Base-by-base conservation (phyloP, 257 asterid genomes). In the Misopates orontium region DNA sequence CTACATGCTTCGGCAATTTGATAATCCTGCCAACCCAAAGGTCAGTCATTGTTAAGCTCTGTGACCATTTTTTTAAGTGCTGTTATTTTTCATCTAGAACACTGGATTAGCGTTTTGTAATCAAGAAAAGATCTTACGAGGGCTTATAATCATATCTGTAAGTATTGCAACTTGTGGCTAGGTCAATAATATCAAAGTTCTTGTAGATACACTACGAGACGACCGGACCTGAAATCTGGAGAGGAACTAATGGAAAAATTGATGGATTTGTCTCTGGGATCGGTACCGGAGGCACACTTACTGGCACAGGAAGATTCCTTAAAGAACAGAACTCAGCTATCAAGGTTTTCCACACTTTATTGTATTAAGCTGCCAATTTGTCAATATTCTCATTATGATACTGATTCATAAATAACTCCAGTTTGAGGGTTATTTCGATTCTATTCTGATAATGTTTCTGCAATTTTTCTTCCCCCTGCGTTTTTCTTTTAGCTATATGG, bases 21-120 rank as follows among this genome's bases (percentile, higher is more conserved):
- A 93, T 73, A 93, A 93, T 79, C 84, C 90, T 16, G 96, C 98
- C 55, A 93, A 93, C 77, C 97, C 98, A 19, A 90, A 80, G 91
- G 98, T 92, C 62, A 61, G 42, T n/a, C n/a, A n/a, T 32, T 36
- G 1, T 36, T 45, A 48, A 63, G 22, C 41, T 18, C 15, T 61
- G 2, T 23, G 0, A 25, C 14, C 13, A 1, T 36, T 44, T 3
- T 50, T 4, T 44, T 8, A 51, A n/a, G 49, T 19, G 60, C 58
- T 49, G 51, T 40, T 44, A 21, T 53, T 64, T 42, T 36, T 6
- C 20, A 14, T 36, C 8, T 36, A 10, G 42, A 9, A 36, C 42
- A 36, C 8, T n/a, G n/a, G n/a, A n/a, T n/a, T n/a, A n/a, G n/a
- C n/a, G n/a, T n/a, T n/a, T n/a, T n/a, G n/a, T n/a, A n/a, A n/a